Base-by-base conservation (phyloP, 225 moss, liverwort and hornwort species). In the Lunularia cruciata region DNA sequence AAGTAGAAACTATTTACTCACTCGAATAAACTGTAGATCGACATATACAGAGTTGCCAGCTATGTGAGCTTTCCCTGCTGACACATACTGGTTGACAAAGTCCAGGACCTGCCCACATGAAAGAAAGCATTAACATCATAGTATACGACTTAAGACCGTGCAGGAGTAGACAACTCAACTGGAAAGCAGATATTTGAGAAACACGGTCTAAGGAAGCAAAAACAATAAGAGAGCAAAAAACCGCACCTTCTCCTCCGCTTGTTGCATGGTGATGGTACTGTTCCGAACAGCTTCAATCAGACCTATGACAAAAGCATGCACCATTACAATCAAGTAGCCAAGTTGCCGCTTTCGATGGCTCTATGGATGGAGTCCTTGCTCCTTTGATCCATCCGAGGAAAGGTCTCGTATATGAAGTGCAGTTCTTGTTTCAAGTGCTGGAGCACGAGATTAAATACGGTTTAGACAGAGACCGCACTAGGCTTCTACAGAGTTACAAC, bases 31-130 rank as follows among this genome's bases (percentile, higher is more conserved):
- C 63, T 78, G 74, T 12, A 89, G 78, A 73, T 98, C 98, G 46
- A 91, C 85, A 20, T 98, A 88, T 10, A 98, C 89, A 2, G 91
- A 93, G 66, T 98, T 98, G 23, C 98, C 91, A 36, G 91, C 89
- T 1, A 98, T 81, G 53, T 86, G 70, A 14, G 85, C 92, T 71
- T 83, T 87, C 8, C 83, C 86, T 31, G 55, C 65, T 31, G 75
- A 78, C 18, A 82, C 84, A 23, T 93, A 73, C 75, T 88, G 79
- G 13, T 78, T 87, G 68, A 98, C 88, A 40, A 93, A 98, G 36
- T 79, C 86, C 78, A 93, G 57, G 38, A 98, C 93, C 82, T 83
- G 72, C 36, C 18, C 61, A 68, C 33, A 52, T 35, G 20, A 39
- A n/a, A 60, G 39, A 39, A 38, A 11, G 13, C 23, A 61, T 61